Conservation (phyloP, 306 rosid genomes). For the Gynostemma pentaphyllum region DNA sequence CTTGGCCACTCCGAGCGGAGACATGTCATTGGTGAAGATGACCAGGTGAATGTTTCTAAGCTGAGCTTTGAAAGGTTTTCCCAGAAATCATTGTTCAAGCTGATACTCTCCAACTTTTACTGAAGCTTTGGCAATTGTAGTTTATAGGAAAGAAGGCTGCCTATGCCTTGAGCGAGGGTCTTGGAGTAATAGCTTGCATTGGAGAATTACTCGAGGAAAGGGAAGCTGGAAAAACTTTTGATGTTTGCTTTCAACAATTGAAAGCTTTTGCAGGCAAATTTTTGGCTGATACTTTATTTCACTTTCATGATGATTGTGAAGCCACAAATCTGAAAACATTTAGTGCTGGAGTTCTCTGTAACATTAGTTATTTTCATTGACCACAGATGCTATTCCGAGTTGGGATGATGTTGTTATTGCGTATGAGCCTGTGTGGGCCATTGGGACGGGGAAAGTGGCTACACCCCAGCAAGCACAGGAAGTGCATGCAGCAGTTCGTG, state of each 20-base stretch:
- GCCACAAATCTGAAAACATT: not conserved
- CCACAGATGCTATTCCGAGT: constrained; percentile 78
- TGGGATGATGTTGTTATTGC: constrained; percentile 94
- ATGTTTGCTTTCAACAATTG: constrained; percentile 67
- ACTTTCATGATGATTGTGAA: constrained; percentile 5
- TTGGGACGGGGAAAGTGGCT: constrained; percentile 99
- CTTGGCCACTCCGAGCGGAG: constrained; percentile 98
- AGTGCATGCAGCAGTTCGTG: constrained; percentile 86
- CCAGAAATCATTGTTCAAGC: constrained; percentile 5
- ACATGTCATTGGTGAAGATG: constrained; percentile 87
- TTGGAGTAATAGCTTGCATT: constrained; percentile 94
- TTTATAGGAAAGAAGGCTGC: constrained; percentile 96
- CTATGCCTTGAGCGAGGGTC: constrained; percentile 88
- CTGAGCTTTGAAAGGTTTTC: constrained; percentile 10
- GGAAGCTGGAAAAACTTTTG: constrained; percentile 96
- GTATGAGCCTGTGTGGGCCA: constrained; percentile 99
- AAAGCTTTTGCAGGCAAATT: constrained; percentile 77
- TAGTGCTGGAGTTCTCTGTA: not conserved
- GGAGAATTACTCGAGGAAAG: constrained; percentile 87
- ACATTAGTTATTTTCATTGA: constrained; percentile 8
- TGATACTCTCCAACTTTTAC: constrained; percentile 18
- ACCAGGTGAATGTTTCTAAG: constrained; percentile 51
- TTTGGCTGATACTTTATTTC: constrained; percentile 9
- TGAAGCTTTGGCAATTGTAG: constrained; percentile 37
- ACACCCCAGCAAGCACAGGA: constrained; percentile 96